These are phyloP conservation scores for Agaricus subrufescens DNA, from an alignment of 768 basidiomycete genomes.

Conservation along the genomic window DNA sequence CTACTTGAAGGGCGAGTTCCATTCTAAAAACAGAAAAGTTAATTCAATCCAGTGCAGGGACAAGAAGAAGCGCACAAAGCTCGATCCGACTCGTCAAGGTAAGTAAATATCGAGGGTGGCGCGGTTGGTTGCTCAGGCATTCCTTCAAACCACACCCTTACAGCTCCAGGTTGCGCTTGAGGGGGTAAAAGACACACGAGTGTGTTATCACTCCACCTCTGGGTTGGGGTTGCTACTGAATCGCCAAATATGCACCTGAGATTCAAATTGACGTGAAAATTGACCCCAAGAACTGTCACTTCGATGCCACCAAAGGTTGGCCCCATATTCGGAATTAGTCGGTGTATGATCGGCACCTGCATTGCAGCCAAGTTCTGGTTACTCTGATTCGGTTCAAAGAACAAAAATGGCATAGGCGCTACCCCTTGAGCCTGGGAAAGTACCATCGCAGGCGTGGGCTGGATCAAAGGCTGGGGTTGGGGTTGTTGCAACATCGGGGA, in stretches of 20 bases:
- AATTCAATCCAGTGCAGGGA: slow-evolving; percentile 9
- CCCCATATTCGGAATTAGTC: slow-evolving; percentile 78
- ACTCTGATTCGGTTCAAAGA: slow-evolving; percentile 50
- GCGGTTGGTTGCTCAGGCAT: slow-evolving; percentile 45
- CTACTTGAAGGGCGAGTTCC: slow-evolving; percentile 93
- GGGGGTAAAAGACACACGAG: slow-evolving; percentile 91
- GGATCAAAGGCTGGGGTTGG: slow-evolving; percentile 20
- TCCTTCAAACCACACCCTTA: slow-evolving; percentile 86
- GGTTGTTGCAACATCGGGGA: slow-evolving; percentile 18
- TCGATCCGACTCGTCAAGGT: slow-evolving; percentile 86
- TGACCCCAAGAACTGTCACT: slow-evolving; percentile 88
- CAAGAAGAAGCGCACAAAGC: slow-evolving; percentile 51
- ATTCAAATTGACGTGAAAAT: slow-evolving; percentile 74
- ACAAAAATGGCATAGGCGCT: slow-evolving; percentile 54
- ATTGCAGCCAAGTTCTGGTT: slow-evolving; percentile 38
- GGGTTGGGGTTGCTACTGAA: slow-evolving; percentile 73
- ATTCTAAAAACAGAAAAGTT: slow-evolving; percentile 47
- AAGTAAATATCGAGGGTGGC: slow-evolving; percentile 73
- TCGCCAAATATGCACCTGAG: slow-evolving; percentile 86
- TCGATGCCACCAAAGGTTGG: slow-evolving; percentile 92
- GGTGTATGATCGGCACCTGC: slow-evolving; percentile 72
- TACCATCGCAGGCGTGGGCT: slow-evolving; percentile 21
- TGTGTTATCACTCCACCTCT: slow-evolving; percentile 90
- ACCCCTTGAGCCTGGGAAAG: slow-evolving; percentile 19
- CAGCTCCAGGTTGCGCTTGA: slow-evolving; percentile 72